Percentiles rank a stretch among this genome's conserved stretches.
These are phyloP conservation scores for Buddleja alternifolia DNA, from an alignment of 257 asterid genomes.

Conservation along the genomic window DNA sequence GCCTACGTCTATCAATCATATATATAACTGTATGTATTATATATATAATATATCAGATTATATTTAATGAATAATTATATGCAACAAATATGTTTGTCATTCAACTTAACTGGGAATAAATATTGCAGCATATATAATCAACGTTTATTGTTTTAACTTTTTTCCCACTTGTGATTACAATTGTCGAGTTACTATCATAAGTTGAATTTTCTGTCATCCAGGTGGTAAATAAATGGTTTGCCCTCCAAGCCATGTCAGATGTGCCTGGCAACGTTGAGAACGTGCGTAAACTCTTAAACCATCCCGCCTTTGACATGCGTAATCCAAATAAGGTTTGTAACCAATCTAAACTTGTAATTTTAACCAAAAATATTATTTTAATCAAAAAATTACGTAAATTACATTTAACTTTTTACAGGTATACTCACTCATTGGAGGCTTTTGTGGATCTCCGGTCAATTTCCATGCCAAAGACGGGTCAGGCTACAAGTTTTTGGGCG, in stretches of 20 bases:
- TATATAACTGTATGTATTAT: too few species aligned
- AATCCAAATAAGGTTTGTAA: constrained; percentile 77
- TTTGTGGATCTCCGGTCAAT: constrained; percentile 72
- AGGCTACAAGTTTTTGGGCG: constrained; percentile 80
- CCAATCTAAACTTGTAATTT: neutral
- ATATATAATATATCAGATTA: too few species aligned
- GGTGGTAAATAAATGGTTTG: constrained; percentile 82
- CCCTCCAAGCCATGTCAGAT: constrained; percentile 75
- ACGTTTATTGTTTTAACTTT: neutral
- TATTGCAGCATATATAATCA: too few species aligned
- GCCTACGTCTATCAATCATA: too few species aligned
- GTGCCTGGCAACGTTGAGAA: constrained; percentile 78
- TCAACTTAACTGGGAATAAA: too few species aligned
- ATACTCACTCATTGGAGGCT: constrained; percentile 74
- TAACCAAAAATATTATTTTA: neutral
- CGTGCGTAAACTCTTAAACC: constrained; percentile 67
- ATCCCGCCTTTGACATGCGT: constrained; percentile 79
- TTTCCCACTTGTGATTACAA: neutral
- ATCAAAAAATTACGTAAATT: neutral
- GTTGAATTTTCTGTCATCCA: constrained; percentile 22
- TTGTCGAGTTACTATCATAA: neutral
- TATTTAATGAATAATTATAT: too few species aligned
- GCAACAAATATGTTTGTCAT: too few species aligned
- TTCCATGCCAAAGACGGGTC: constrained; percentile 77
- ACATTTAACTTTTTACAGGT: constrained; percentile 48